Evolutionary conservation across 2,329 filamentous ascomycete species (phyloP), one percentile per base, ranked within the genome.

Genomic region (Diaporthe ilicicola): DNA sequence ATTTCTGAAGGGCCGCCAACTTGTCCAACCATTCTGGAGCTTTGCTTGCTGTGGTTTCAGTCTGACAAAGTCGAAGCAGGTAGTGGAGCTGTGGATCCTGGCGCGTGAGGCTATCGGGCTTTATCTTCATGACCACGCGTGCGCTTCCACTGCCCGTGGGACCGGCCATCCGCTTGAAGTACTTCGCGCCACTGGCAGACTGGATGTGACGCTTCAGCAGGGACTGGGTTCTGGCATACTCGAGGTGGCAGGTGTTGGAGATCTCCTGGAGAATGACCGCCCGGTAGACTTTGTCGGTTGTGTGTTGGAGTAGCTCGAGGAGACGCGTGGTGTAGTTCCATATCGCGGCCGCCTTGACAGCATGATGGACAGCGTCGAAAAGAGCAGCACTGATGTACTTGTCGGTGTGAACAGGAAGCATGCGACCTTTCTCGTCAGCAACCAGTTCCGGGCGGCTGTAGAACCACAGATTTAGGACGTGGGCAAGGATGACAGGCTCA

Each of bases 231-330:
- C 82, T 81, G 1, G 51, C 64, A 56, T 82, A 87, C 62, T 86
- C 84, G 0, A 84, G 70, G n/a, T 85, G 77, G 27, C 81, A 84
- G 4, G 84, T 67, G 56, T 86, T 86, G 32, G 81, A 79, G 0
- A 87, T 71, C 61, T 88, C 85, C 70, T 87, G 84, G 2, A 85
- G 76, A 10, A 87, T 66, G 1, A 82, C 77, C 1, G 73, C 74
- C 6, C 74, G 77, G 46, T 79, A 78, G 0, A 74, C 70, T 73
- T 82, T 84, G 44, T 77, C 74, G 0, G 44, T 68, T 0, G 68
- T 70, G 5, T 5, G 51, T 6, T 79, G 65, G 1, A 85, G 77
- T 0, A 81, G 72, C 5, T 79, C 72, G 1, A 87, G 74, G 1
- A n/a, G n/a, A n/a, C n/a, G n/a, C n/a, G n/a, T n/a, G n/a, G n/a